Conservation (phyloP, 2,329 filamentous ascomycete species). For the Metarhizium album region DNA sequence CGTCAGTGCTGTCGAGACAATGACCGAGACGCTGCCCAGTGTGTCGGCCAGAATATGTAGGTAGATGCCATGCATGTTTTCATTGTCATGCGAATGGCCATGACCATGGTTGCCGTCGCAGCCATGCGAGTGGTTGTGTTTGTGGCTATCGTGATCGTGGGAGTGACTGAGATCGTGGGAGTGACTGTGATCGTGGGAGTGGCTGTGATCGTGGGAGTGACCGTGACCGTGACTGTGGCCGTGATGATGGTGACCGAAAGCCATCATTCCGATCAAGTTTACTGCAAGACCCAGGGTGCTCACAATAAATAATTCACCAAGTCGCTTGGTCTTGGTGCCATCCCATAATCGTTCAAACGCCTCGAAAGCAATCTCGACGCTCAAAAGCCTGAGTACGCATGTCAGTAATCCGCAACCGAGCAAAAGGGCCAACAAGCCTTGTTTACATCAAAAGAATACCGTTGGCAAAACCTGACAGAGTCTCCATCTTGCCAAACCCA, state of each 20-base stretch:
- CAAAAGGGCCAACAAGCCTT: too few relatives aligned
- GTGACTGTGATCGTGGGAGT: conserved; percentile 29
- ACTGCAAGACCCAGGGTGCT: conserved; percentile 78
- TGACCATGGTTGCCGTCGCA: conserved; percentile 20
- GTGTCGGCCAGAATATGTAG: conserved; percentile 92
- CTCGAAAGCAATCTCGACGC: conserved; percentile 91
- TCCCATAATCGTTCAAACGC: conserved; percentile 80
- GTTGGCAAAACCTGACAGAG: conserved; percentile 90
- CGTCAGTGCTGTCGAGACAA: conserved; percentile 80
- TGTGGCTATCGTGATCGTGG: conserved; percentile 26
- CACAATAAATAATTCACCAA: conserved; percentile 80
- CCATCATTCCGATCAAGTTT: conserved; percentile 84
- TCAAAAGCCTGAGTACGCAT: conserved; percentile 57
- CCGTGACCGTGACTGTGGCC: conserved; percentile 28
- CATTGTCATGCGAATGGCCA: conserved; percentile 59
- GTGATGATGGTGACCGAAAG: conserved; percentile 57
- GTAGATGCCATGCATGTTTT: conserved; percentile 97
- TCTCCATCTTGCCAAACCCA: conserved; percentile 94
- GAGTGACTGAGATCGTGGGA: conserved; percentile 23
- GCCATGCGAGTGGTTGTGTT: conserved; percentile 32
- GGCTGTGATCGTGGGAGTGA: conserved; percentile 30
- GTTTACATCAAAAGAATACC: conserved; percentile 82
- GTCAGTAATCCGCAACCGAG: not conserved
- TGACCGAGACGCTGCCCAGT: conserved; percentile 86
- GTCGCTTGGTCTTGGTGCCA: conserved; percentile 70